A percentile compares a stretch with the other conserved stretches of the same genome.
These are phyloP conservation scores for Candida nemodendra DNA, from an alignment of 805 yeast species.

Conservation along the genomic window DNA sequence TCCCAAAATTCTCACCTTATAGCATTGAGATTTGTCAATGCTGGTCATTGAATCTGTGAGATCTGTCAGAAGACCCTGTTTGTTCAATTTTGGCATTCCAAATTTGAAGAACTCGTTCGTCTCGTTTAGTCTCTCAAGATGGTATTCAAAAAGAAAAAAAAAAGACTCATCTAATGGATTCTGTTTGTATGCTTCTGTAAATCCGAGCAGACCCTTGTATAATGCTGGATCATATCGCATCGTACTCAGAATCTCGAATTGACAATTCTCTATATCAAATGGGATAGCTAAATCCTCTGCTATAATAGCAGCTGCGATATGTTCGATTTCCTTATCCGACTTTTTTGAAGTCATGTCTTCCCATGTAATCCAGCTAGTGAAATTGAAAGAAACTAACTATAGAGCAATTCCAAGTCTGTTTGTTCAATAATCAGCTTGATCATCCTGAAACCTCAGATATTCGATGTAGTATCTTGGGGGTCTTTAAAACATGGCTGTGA, in stretches of 20 bases:
- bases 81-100: conserved; percentile 36
- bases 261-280: conserved; percentile 13
- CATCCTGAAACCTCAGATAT: background rate
- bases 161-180: conserved; percentile 28
- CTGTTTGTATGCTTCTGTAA: conserved; percentile 26
- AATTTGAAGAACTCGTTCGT: conserved; percentile 55
- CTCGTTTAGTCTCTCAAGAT: conserved; percentile 56
- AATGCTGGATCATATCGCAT: conserved; percentile 72
- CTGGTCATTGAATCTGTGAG: conserved; percentile 37
- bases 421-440: background rate
- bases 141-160: conserved; percentile 66
- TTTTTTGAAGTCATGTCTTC: background rate
- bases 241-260: conserved; percentile 64
- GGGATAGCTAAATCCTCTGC: conserved; percentile 11
- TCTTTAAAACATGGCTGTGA: conserved; percentile 12
- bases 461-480: background rate
- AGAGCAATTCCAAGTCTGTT: background rate
- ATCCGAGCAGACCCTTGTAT: conserved; percentile 23
- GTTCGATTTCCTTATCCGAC: conserved; percentile 4
- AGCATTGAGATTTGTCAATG: conserved; percentile 34
- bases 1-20: conserved; percentile 49
- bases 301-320: conserved; percentile 6
- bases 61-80: conserved; percentile 39
- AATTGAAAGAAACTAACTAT: background rate
- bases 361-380: too few species aligned